Base-by-base conservation (phyloP, 2,329 filamentous ascomycete genomes). In the Talaromyces piceae region DNA sequence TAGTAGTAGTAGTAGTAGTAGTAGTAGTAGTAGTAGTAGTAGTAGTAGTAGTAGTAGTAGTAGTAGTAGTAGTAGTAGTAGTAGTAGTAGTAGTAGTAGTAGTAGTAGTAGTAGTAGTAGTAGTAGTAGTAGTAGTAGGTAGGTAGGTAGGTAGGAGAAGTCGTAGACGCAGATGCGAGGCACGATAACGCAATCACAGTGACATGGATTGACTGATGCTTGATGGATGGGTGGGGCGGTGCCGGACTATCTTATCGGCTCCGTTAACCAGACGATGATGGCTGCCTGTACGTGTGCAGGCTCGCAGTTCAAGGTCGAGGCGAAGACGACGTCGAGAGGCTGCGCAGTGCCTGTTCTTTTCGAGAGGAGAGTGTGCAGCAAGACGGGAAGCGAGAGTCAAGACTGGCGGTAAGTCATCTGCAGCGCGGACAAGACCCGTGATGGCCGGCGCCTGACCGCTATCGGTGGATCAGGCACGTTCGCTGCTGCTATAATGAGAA, bases 361-460 rank as follows among this genome's bases (percentile, higher is more conserved):
- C n/a, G n/a, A n/a, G n/a, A n/a, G 18, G 31, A 7, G 31, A 33
- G 9, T 33, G n/a, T 16, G 31, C 31, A 33, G 30, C 30, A 16
- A 33, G 5, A 33, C n/a, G 20, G 31, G 20, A 20, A 43, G 39
- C 5, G 20, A 43, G 25, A n/a, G 9, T 2, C 39, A 23, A 22
- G 39, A 13, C 23, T 43, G 39, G 22, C 39, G 20, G 39, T 16
- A 43, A 22, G 39, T 43, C 39, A 43, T 43, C 23, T 25, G 39
- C 23, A 25, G 22, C 8, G 23, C 11, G 11, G n/a, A 12, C 23
- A 43, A 43, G n/a, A 23, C 39, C 20, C 23, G 39, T 43, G 39
- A 43, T 22, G 39, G 39, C 27, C 13, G 12, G 46, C 51, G 49
- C 41, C 51, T 49, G 51, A 53, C 51, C 46, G 47, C 39, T 26